Percentiles rank a stretch among this genome's conserved stretches.
Evolutionary conservation across 306 rosid genomes (phyloP).

Genomic region (Geum urbanum): DNA sequence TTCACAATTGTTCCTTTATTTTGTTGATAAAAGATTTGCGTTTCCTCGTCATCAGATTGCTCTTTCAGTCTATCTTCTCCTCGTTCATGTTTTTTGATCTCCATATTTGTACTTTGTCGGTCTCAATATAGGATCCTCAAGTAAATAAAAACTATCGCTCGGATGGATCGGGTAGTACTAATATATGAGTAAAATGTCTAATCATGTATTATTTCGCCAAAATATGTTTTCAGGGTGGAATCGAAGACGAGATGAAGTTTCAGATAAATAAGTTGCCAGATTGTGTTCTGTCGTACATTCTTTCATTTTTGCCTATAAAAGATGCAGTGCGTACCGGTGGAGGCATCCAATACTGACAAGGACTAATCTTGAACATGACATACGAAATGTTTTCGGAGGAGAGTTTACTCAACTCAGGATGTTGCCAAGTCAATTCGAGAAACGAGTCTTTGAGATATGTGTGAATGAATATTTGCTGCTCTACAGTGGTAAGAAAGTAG

Average conservation of each 20-base stretch:
- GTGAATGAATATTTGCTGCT: slow-evolving; percentile 1
- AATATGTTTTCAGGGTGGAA: background rate
- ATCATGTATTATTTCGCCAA: too few relatives aligned
- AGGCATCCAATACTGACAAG: background rate
- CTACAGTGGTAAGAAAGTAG: background rate
- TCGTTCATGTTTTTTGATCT: too few relatives aligned
- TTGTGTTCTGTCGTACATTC: background rate
- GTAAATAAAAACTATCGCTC: too few relatives aligned
- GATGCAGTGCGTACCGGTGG: background rate
- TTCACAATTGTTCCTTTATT: background rate
- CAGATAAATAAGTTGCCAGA: background rate
- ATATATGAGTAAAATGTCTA: too few relatives aligned
- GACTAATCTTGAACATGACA: background rate
- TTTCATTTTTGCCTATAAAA: background rate
- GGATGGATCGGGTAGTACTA: too few relatives aligned
- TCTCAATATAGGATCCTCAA: too few relatives aligned
- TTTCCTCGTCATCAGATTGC: background rate
- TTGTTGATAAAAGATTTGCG: background rate
- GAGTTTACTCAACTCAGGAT: background rate
- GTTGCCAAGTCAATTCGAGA: background rate
- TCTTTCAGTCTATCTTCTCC: too few relatives aligned
- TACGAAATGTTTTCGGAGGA: background rate
- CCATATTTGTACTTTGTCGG: too few relatives aligned
- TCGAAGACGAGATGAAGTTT: background rate
- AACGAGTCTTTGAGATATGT: background rate